phyloP scores from a whole-genome alignment of 2,329 filamentous ascomycete genomes.

The Colletotrichum magnum region DNA sequence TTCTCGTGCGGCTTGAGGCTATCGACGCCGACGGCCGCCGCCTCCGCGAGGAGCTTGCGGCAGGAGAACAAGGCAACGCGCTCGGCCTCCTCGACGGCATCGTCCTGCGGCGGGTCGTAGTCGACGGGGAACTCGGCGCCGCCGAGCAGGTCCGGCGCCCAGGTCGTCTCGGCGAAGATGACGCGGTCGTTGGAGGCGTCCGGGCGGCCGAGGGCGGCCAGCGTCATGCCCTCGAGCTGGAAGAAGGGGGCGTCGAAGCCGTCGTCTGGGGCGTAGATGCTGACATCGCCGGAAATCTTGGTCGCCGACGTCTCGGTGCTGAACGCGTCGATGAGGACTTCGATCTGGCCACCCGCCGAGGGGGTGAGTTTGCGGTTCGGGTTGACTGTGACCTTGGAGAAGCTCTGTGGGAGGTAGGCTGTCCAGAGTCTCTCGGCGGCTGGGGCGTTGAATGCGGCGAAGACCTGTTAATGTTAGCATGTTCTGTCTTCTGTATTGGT shows the following conservation, averaged over 20 bases:
- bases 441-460: conserved; percentile 13
- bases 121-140: conserved; percentile 1
- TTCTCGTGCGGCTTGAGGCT: conserved; percentile 18
- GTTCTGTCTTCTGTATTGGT: neutral
- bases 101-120: conserved; percentile 12
- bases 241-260: conserved; percentile 6
- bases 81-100: neutral
- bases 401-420: conserved; percentile 18
- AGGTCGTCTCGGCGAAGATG: conserved; percentile 18
- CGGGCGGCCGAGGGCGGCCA: conserved; percentile 4
- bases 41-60: neutral
- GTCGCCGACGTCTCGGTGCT: neutral
- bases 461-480: neutral
- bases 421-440: conserved; percentile 2
- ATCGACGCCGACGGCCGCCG: neutral
- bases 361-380: neutral
- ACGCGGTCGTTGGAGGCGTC: conserved; percentile 21
- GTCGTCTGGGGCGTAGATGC: conserved; percentile 10
- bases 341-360: neutral
- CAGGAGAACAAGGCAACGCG: conserved; percentile 24
- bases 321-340: conserved; percentile 18
- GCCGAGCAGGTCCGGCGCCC: neutral
- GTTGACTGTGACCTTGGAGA: conserved; percentile 15
- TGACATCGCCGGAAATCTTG: conserved; percentile 12
- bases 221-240: conserved; percentile 8